These are phyloP conservation scores for Diacronema lutheri DNA, from an alignment of 78 protist species.

Conservation along the genomic window DNA sequence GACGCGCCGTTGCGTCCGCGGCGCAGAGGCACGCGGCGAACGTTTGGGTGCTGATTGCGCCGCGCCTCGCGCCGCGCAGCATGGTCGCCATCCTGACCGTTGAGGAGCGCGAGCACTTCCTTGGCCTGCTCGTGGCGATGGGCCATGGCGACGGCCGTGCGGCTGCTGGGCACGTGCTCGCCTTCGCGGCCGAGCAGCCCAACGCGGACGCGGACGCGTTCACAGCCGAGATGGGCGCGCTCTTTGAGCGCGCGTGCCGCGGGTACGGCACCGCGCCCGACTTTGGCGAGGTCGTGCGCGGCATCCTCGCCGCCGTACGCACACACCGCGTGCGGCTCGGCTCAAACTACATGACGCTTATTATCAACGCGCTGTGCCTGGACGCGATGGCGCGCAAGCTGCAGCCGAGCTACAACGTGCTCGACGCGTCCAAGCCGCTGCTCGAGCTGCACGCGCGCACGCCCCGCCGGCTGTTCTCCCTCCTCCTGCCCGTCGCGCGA, in stretches of 20 bases:
- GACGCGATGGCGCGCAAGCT: neutral
- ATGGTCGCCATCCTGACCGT: neutral
- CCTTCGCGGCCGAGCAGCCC: neutral
- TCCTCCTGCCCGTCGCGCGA: too few relatives aligned
- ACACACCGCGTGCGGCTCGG: neutral
- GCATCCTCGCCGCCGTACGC: neutral
- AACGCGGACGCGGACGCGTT: neutral
- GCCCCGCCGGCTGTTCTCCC: neutral
- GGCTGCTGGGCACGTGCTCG: neutral
- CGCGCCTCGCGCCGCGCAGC: neutral
- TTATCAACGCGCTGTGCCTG: neutral
- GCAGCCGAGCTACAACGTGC: constrained; percentile 20
- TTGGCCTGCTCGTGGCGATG: neutral
- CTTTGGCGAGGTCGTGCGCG: constrained; percentile 25
- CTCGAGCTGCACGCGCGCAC: neutral
- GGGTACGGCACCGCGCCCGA: constrained; percentile 16
- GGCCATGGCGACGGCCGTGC: constrained; percentile 9
- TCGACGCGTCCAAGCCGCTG: constrained; percentile 26
- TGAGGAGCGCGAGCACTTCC: neutral
- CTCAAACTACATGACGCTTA: neutral
- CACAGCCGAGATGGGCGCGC: neutral
- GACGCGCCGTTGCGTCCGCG: too few relatives aligned
- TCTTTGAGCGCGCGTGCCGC: neutral
- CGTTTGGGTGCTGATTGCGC: too few relatives aligned
- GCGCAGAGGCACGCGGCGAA: too few relatives aligned